Conservation (phyloP, 352 stramenopile species). For the Thraustochytrium striatum region DNA sequence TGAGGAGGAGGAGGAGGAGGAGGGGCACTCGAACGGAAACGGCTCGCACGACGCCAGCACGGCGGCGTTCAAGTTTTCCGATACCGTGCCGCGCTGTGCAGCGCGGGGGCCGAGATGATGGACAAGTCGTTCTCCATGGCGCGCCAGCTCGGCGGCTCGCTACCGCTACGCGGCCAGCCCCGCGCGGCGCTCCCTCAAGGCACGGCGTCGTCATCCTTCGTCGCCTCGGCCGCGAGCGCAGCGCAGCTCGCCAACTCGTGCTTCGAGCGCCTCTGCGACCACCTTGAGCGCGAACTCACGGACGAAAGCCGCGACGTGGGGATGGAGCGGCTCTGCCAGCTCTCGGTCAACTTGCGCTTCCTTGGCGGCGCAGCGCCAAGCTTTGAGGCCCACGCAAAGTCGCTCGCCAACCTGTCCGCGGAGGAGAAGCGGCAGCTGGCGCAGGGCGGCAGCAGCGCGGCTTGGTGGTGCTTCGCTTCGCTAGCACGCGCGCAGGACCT, state of each 20-base stretch:
- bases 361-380: not conserved
- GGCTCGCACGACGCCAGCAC: no score
- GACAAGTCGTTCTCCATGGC: not conserved
- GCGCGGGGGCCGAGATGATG: not conserved
- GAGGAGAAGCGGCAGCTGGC: no score
- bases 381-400: not conserved
- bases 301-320: not conserved
- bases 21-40: no score
- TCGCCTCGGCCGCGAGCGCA: not conserved
- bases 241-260: not conserved
- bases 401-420: not conserved
- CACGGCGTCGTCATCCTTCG: not conserved
- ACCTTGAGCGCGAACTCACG: not conserved
- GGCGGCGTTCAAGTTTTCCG: not conserved
- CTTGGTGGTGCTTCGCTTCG: no score
- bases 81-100: not conserved
- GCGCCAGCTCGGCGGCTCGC: not conserved
- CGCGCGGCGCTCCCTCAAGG: not conserved
- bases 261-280: not conserved
- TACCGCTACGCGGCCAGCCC: not conserved
- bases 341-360: not conserved
- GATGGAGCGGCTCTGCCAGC: not conserved
- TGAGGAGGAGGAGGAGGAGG: no score
- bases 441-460: no score
- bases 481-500: no score